These are phyloP conservation scores for Umbilicaria muhlenbergii DNA, from an alignment of 495 filamentous ascomycete genomes.

Conservation along the genomic window DNA sequence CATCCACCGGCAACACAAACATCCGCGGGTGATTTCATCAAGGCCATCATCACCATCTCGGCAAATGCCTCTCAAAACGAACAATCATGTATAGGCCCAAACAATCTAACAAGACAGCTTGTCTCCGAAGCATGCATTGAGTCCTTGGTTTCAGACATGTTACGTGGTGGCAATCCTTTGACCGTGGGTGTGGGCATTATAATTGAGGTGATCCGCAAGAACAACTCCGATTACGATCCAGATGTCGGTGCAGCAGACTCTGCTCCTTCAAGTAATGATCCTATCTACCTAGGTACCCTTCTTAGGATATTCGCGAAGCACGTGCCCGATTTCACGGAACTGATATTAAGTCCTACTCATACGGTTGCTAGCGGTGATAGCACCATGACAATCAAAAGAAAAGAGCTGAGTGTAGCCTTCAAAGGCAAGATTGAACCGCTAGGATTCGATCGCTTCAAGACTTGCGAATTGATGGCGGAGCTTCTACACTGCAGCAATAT, in stretches of 20 bases:
- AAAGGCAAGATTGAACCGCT: conserved; percentile 84
- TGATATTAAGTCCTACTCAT: conserved; percentile 56
- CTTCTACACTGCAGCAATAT: conserved; percentile 98
- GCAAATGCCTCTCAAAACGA: conserved; percentile 97
- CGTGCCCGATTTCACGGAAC: conserved; percentile 90
- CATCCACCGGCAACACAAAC: conserved; percentile 80
- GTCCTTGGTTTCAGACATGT: conserved; percentile 75
- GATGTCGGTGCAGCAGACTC: conserved; percentile 68
- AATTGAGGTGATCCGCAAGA: conserved; percentile 98
- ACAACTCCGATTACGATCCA: conserved; percentile 97
- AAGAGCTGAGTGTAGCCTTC: conserved; percentile 69
- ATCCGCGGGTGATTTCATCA: conserved; percentile 93
- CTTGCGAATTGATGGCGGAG: conserved; percentile 97
- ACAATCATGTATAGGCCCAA: conserved; percentile 93
- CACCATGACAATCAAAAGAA: conserved; percentile 40
- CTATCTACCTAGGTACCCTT: conserved; percentile 91
- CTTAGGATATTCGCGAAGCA: conserved; percentile 78
- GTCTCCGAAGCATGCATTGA: conserved; percentile 80
- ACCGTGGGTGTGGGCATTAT: conserved; percentile 96
- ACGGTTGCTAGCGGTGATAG: conserved; percentile 43
- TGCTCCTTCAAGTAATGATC: conserved; percentile 69
- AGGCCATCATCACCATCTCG: conserved; percentile 97
- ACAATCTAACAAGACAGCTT: conserved; percentile 87
- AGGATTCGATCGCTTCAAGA: conserved; percentile 97
- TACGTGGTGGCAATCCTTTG: conserved; percentile 81